phyloP scores from a whole-genome alignment of 2,329 filamentous ascomycete genomes.

The Aureobasidium musti region DNA sequence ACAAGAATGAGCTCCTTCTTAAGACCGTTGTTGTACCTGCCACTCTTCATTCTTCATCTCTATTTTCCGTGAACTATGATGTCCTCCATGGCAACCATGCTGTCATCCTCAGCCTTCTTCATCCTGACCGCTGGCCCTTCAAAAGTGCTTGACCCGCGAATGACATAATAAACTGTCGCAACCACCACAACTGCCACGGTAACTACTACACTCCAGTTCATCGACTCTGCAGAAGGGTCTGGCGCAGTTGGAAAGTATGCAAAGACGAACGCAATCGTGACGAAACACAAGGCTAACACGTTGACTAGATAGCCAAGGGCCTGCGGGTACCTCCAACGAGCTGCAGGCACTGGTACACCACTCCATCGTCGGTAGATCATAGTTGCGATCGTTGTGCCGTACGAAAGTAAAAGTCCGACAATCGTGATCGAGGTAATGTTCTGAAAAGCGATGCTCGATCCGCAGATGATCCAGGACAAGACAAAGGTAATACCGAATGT shows the following conservation, averaged over 20 bases:
- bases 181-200: slow-evolving; percentile 33
- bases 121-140: slow-evolving; percentile 12
- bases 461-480: slow-evolving; percentile 35
- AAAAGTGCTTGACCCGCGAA: not conserved
- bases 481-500: slow-evolving; percentile 29
- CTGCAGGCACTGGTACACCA: slow-evolving; percentile 31
- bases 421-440: slow-evolving; percentile 33
- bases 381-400: slow-evolving; percentile 32
- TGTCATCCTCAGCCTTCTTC: slow-evolving; percentile 13
- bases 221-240: slow-evolving; percentile 34
- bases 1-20: no score
- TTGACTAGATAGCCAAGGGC: slow-evolving; percentile 32
- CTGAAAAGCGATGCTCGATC: slow-evolving; percentile 35
- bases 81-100: slow-evolving; percentile 2
- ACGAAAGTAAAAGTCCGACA: slow-evolving; percentile 32
- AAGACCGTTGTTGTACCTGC: not conserved
- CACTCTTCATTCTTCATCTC: not conserved
- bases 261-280: slow-evolving; percentile 31
- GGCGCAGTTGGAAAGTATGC: slow-evolving; percentile 33
- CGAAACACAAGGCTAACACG: slow-evolving; percentile 28
- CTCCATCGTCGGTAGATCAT: slow-evolving; percentile 32
- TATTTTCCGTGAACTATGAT: not conserved
- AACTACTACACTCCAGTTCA: slow-evolving; percentile 40
- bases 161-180: slow-evolving; percentile 30
- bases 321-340: slow-evolving; percentile 34